Conservation (phyloP, 2,329 filamentous ascomycete species). For the Coleophoma cylindrospora region DNA sequence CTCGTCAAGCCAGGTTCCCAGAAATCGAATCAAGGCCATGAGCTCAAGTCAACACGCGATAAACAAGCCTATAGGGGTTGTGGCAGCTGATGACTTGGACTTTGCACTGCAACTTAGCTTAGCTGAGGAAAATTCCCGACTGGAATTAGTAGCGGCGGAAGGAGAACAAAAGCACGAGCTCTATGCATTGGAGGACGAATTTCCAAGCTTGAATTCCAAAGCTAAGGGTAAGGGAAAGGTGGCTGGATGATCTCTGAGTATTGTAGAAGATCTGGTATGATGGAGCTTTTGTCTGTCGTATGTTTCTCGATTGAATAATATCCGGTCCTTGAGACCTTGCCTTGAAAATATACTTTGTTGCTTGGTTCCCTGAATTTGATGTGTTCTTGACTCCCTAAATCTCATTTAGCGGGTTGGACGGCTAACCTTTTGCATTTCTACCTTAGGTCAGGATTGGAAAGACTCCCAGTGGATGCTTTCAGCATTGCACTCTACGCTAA, state of each 20-base stretch:
- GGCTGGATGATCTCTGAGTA: background rate
- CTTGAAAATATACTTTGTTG: too few species aligned
- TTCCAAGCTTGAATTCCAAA: constrained; percentile 30
- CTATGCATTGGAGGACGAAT: constrained; percentile 29
- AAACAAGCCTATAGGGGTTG: constrained; percentile 1
- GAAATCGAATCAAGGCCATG: constrained; percentile 8
- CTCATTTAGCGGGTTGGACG: too few species aligned
- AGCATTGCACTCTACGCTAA: too few species aligned
- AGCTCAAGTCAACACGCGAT: background rate
- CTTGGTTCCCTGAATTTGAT: too few species aligned
- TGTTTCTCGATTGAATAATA: background rate
- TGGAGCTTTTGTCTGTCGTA: background rate
- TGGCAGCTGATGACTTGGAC: constrained; percentile 48
- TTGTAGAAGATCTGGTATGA: background rate
- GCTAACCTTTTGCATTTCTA: too few species aligned
- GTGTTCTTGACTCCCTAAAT: too few species aligned
- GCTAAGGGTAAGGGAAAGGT: constrained; percentile 37
- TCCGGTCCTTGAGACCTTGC: too few species aligned
- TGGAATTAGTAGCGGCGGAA: constrained; percentile 20
- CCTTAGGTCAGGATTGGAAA: too few species aligned
- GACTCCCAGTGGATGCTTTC: too few species aligned
- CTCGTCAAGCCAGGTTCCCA: constrained; percentile 26
- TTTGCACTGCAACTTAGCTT: constrained; percentile 56
- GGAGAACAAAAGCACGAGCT: constrained; percentile 11
- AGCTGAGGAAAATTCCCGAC: constrained; percentile 41